Percentiles rank a stretch among this genome's conserved stretches.
These are phyloP conservation scores for Keithomyces neogunnii DNA, from an alignment of 2,329 filamentous ascomycete species.

Conservation along the genomic window DNA sequence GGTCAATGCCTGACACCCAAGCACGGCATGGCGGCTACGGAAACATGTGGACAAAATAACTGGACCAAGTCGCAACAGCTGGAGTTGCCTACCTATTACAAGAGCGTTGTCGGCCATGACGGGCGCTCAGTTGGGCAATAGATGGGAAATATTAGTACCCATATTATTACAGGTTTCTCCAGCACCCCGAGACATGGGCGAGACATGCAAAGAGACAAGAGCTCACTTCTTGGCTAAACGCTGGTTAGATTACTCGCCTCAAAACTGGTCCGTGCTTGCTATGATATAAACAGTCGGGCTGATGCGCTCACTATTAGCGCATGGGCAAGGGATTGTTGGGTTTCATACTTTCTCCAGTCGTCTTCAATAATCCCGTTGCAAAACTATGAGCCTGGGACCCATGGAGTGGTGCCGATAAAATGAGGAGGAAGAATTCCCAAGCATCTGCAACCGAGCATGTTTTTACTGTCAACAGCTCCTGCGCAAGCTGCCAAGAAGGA, in stretches of 20 bases:
- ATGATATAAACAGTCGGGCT: not conserved
- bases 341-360: not conserved
- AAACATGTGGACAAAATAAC: not conserved
- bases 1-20: constrained; percentile 4
- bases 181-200: not conserved
- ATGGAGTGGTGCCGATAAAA: no score
- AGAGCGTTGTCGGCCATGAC: no score
- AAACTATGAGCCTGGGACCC: no score
- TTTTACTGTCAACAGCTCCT: not conserved
- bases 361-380: no score
- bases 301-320: not conserved
- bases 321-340: not conserved
- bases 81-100: not conserved
- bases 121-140: no score
- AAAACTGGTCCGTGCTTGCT: not conserved
- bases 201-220: not conserved
- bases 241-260: not conserved
- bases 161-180: not conserved
- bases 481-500: no score
- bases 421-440: no score
- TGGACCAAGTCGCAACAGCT: not conserved
- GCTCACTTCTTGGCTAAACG: not conserved
- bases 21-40: not conserved
- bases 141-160: no score
- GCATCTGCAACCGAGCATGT: not conserved